Conservation (phyloP, 352 stramenopile species). For the Achlya hypogyna region DNA sequence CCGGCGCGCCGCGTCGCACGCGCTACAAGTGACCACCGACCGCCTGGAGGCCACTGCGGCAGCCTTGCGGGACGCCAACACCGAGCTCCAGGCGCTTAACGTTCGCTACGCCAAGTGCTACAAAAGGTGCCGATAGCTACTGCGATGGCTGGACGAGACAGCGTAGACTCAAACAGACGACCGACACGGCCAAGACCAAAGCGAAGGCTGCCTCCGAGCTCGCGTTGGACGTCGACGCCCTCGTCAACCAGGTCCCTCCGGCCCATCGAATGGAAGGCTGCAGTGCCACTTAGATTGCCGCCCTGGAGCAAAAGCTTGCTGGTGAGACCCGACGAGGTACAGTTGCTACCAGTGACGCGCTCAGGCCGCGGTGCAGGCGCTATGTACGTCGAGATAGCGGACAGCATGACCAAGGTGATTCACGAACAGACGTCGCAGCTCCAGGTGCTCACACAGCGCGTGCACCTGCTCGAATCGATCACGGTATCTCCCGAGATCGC, state of each 20-base stretch:
- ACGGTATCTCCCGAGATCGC: not conserved
- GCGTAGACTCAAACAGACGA: not conserved
- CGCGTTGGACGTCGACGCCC: not conserved
- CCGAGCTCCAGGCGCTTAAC: not conserved
- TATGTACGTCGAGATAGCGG: conserved; percentile 16
- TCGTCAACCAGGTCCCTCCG: not conserved
- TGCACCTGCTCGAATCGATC: not conserved
- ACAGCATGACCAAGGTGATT: conserved; percentile 13
- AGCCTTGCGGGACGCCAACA: not conserved
- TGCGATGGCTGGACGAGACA: no score
- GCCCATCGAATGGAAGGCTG: not conserved
- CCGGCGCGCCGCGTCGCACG: not conserved
- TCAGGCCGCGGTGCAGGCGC: not conserved
- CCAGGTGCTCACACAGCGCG: not conserved
- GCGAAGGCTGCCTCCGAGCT: not conserved
- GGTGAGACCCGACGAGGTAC: conserved; percentile 6
- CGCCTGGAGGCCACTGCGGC: not conserved
- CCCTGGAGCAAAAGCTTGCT: not conserved
- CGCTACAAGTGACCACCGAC: not conserved
- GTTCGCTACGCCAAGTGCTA: not conserved
- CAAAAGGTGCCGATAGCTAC: not conserved
- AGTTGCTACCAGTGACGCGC: no score
- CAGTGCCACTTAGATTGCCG: not conserved
- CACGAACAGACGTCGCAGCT: not conserved
- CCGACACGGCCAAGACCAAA: not conserved